Evolutionary conservation across 2,329 filamentous ascomycete genomes (phyloP).

Genomic region (Penicillium sp.): DNA sequence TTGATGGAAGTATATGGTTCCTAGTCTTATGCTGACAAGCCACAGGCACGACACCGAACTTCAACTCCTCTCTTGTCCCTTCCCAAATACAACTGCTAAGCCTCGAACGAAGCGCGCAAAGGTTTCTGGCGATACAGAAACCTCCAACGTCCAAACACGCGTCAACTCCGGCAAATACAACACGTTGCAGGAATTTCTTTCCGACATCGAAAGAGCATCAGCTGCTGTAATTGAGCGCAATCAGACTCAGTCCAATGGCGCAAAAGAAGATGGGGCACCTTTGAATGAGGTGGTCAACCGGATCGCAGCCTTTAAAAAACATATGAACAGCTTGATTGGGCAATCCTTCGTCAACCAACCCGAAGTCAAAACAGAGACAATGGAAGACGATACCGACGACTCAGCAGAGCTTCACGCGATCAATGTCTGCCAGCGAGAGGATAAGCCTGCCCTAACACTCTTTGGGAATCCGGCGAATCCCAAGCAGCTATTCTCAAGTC

Average conservation of each 20-base stretch:
- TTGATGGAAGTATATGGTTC: background rate
- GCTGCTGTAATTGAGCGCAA: constrained; percentile 36
- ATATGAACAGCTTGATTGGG: constrained; percentile 60
- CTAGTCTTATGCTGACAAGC: constrained; percentile 18
- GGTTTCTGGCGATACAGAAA: constrained; percentile 34
- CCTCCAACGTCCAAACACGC: constrained; percentile 36
- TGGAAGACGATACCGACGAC: constrained; percentile 34
- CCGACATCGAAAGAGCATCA: constrained; percentile 42
- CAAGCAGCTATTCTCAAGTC: constrained; percentile 81
- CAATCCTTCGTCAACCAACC: constrained; percentile 55
- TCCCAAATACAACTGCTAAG: constrained; percentile 36
- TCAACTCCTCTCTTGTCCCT: constrained; percentile 40
- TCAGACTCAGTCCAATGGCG: constrained; percentile 29
- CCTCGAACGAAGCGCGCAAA: constrained; percentile 45
- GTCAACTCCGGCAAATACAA: constrained; percentile 38
- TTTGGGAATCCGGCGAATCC: constrained; percentile 71
- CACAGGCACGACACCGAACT: constrained; percentile 43
- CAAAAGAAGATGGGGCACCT: constrained; percentile 24
- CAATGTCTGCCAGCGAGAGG: constrained; percentile 44
- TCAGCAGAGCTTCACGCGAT: constrained; percentile 31
- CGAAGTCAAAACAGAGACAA: constrained; percentile 32
- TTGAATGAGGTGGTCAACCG: constrained; percentile 40
- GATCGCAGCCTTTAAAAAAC: constrained; percentile 59
- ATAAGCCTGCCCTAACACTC: constrained; percentile 68
- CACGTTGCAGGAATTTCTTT: constrained; percentile 40